phyloP scores from a whole-genome alignment of 2,329 filamentous ascomycete species.

The Talaromyces sp. region DNA sequence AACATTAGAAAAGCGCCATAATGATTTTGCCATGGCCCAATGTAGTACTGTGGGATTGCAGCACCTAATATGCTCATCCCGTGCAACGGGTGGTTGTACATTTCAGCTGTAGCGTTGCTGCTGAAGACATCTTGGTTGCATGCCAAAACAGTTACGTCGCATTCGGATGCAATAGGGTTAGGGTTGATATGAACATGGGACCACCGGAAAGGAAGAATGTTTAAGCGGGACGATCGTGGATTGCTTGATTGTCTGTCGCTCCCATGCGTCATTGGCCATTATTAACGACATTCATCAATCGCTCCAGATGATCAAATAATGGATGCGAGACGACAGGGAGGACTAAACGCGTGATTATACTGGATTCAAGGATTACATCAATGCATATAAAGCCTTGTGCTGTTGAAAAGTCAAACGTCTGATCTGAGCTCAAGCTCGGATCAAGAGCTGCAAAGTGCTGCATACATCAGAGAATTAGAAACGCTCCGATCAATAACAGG shows the following conservation, averaged over 20 bases:
- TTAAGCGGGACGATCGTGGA: background rate
- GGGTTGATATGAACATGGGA: background rate
- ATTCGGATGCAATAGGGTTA: background rate
- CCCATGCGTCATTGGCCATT: background rate
- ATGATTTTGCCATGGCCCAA: background rate
- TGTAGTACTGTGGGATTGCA: background rate
- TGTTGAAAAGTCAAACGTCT: background rate
- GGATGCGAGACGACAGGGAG: background rate
- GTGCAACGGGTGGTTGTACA: background rate
- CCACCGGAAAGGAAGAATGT: background rate
- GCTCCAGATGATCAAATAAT: background rate
- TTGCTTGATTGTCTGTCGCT: background rate
- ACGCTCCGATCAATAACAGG: background rate
- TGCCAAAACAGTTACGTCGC: background rate
- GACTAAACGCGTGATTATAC: background rate
- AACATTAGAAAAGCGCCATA: background rate
- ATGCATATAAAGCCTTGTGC: background rate
- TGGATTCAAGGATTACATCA: background rate
- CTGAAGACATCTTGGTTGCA: background rate
- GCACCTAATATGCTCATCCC: background rate
- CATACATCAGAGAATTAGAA: background rate
- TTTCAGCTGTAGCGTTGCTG: background rate
- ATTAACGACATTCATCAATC: background rate
- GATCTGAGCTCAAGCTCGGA: constrained; percentile 4
- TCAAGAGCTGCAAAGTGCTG: background rate